Percentiles rank a stretch among this genome's conserved stretches.
Evolutionary conservation across 192 early-diverging fungal species (phyloP).

Genomic region (Helicostylum pulchrum): DNA sequence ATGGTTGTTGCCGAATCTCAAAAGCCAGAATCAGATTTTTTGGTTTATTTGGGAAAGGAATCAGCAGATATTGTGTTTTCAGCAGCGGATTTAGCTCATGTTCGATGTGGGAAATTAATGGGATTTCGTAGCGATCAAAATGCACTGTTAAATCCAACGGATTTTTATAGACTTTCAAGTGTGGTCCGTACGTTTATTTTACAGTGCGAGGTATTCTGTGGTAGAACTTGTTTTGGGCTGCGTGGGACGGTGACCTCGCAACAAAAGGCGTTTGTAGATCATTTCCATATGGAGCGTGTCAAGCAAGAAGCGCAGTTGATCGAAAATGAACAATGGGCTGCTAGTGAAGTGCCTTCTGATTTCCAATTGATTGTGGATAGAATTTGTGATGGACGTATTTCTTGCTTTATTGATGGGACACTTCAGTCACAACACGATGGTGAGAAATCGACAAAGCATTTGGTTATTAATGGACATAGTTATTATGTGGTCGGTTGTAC

Average conservation of each 20-base stretch:
- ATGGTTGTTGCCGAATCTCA: constrained; percentile 60
- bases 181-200: constrained; percentile 82
- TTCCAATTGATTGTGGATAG: constrained; percentile 85
- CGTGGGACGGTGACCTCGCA: constrained; percentile 86
- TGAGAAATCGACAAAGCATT: constrained; percentile 47
- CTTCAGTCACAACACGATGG: constrained; percentile 5
- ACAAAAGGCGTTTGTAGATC: constrained; percentile 85
- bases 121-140: constrained; percentile 87
- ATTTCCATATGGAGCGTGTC: constrained; percentile 92
- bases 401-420: constrained; percentile 31
- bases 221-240: constrained; percentile 87
- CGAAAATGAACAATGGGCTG: constrained; percentile 97
- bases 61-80: constrained; percentile 50
- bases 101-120: constrained; percentile 84
- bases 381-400: constrained; percentile 52
- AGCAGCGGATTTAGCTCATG: constrained; percentile 83
- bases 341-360: constrained; percentile 89
- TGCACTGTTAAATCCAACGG: constrained; percentile 78
- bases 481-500: constrained; percentile 90
- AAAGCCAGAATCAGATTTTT: constrained; percentile 1
- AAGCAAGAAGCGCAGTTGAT: constrained; percentile 84
- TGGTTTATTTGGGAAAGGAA: not conserved
- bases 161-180: constrained; percentile 82
- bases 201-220: constrained; percentile 74
- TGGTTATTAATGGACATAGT: constrained; percentile 71